Conservation (phyloP, 1,284 basidiomycete genomes). For the Sparassis latifolia region DNA sequence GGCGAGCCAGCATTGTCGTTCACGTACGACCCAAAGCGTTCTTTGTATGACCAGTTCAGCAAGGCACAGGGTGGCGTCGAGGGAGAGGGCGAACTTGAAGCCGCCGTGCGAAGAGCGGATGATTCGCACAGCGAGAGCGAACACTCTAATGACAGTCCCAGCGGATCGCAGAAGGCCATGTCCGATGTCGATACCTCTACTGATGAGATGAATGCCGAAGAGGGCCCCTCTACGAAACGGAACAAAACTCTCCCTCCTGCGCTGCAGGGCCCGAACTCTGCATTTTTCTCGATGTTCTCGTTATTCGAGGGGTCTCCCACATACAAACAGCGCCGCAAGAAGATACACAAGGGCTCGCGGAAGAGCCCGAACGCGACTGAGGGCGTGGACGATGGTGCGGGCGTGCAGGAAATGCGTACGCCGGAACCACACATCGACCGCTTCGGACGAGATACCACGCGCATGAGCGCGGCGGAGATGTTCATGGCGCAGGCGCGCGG, state of each 20-base stretch:
- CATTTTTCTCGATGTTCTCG: constrained; percentile 65
- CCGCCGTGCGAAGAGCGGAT: constrained; percentile 40
- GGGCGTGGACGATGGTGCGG: constrained; percentile 10
- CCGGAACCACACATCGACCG: constrained; percentile 24
- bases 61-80: constrained; percentile 46
- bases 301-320: constrained; percentile 76
- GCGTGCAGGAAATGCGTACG: constrained; percentile 4
- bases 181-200: constrained; percentile 21
- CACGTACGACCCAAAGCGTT: constrained; percentile 80
- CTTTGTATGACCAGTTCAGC: constrained; percentile 83
- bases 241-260: constrained; percentile 14
- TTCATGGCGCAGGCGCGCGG: constrained; percentile 55
- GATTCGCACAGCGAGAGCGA: constrained; percentile 21
- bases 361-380: constrained; percentile 10
- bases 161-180: constrained; percentile 5
- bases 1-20: constrained; percentile 81
- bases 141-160: constrained; percentile 19
- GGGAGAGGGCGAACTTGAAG: constrained; percentile 52
- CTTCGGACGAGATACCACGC: constrained; percentile 23
- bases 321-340: constrained; percentile 85
- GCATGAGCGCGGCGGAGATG: constrained; percentile 53
- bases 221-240: constrained; percentile 15
- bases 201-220: constrained; percentile 17
- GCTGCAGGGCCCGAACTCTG: constrained; percentile 31
- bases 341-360: constrained; percentile 34